These are phyloP conservation scores for Tylopilus felleus DNA, from an alignment of 768 basidiomycete species.

Conservation along the genomic window DNA sequence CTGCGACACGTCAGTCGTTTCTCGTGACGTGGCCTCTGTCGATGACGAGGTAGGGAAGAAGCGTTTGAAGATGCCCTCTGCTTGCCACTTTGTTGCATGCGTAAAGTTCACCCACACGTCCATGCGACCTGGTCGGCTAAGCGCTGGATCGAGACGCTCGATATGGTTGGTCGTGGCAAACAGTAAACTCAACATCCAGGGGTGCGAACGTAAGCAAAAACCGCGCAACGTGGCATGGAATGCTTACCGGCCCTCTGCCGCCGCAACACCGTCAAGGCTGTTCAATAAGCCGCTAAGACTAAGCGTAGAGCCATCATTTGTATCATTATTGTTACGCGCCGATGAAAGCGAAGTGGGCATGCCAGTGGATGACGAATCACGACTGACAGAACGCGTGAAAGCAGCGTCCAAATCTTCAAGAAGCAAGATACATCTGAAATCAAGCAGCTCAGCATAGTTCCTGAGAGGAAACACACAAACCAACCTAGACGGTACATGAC, in stretches of 20 bases:
- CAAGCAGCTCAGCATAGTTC: conserved; percentile 9
- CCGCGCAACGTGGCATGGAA: conserved; percentile 3
- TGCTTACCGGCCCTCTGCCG: conserved; percentile 79
- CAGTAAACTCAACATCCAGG: conserved; percentile 53
- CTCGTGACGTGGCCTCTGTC: conserved; percentile 15
- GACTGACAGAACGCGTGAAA: conserved; percentile 83
- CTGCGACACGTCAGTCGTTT: conserved; percentile 50
- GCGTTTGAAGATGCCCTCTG: conserved; percentile 90
- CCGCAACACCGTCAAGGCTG: conserved; percentile 82
- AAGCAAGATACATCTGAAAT: conserved; percentile 78
- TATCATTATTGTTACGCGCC: conserved; percentile 40
- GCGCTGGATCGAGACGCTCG: conserved; percentile 85
- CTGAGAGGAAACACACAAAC: conserved; percentile 14
- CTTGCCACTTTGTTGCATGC: conserved; percentile 89
- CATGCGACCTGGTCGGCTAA: conserved; percentile 87
- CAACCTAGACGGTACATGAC: conserved; percentile 79
- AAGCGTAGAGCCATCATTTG: conserved; percentile 75
- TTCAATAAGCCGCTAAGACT: conserved; percentile 84
- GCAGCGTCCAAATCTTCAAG: conserved; percentile 93
- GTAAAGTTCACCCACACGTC: conserved; percentile 92
- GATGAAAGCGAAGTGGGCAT: conserved; percentile 48
- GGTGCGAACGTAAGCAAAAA: conserved; percentile 20
- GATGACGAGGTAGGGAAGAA: conserved; percentile 63
- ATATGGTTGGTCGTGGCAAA: conserved; percentile 95
- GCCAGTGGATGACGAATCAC: conserved; percentile 78